Evolutionary conservation across 1,284 basidiomycete species (phyloP), one percentile per base, ranked within the genome.

Genomic region (Cronartium ribicola): DNA sequence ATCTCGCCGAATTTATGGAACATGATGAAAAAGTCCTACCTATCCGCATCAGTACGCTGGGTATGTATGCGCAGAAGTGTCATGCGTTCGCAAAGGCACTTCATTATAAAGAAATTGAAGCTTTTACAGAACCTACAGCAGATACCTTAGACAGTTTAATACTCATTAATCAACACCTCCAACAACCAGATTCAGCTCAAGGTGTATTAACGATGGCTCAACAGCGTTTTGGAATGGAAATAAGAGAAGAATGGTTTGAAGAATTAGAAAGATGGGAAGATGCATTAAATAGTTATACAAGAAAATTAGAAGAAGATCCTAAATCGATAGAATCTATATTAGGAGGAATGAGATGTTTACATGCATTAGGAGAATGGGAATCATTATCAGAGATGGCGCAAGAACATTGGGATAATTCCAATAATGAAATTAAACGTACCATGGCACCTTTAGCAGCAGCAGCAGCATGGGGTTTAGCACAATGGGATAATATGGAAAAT

Each of bases 1-100:
- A 94, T 81, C 85, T 98, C n/a, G 94, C 94, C 7, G 96, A 99
- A 82, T 98, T 98, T 81, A 97, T 98, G 92, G 96, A 98, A 82
- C 96, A 98, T 79, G 95, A 98, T 82, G 96, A 98, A 81, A 97
- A 97, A 81, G 87, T 92, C 0, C 84, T 98, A 1, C 93, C 94
- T 0, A 97, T 98, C 78, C 93, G 97, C 78, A 90, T 95, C 77
- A 88, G 91, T 66, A 91, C 91, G 13, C 87, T 98, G 5, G 96
- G 96, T 67, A 92, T 95, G 81, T 93, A 95, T 79, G 78, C 96
- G 0, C 88, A 92, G 83, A 91, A 90, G 77, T 94, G 92, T 82
- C 90, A 94, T 81, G 94, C 94, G 0, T 97, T 95, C 79, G 96
- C 96, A 13, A 98, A 98, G 81, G 95, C 96, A 0, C 85, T 99